Evolutionary conservation across 1,139 yeast species (phyloP).

Genomic region (Saccharomycopsis hybrid): DNA sequence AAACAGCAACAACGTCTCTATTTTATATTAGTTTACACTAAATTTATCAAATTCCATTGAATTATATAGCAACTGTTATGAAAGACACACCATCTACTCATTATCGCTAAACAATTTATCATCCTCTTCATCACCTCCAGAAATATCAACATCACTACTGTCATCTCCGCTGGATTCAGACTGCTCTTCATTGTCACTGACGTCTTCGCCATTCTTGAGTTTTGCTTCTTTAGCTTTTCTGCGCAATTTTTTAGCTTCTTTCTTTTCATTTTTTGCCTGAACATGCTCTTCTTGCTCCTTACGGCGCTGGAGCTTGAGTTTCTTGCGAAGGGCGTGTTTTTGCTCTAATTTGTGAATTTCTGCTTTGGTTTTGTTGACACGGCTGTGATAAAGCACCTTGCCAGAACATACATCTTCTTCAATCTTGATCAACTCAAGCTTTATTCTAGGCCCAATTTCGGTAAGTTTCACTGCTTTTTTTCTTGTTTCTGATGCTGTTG

Average conservation of each 20-base stretch:
- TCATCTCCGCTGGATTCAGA: conserved; percentile 31
- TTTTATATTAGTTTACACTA: no score
- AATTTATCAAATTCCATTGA: no score
- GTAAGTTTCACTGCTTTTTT: conserved; percentile 80
- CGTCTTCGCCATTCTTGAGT: conserved; percentile 23
- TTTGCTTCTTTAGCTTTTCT: conserved; percentile 53
- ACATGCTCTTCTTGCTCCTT: conserved; percentile 76
- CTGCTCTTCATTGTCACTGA: no score
- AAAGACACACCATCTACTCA: no score
- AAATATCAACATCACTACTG: no score
- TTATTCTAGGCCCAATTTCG: conserved; percentile 90
- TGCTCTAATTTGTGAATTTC: conserved; percentile 61
- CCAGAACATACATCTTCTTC: conserved; percentile 90
- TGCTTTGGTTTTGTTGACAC: conserved; percentile 50
- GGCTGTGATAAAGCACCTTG: conserved; percentile 77
- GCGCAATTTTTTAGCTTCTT: conserved; percentile 67
- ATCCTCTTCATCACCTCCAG: conserved; percentile 5
- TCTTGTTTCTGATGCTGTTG: conserved; percentile 23
- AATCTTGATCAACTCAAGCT: conserved; percentile 69
- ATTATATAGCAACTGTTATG: no score
- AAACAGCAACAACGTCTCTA: no score
- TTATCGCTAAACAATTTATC: conserved; percentile 37
- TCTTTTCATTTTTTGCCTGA: conserved; percentile 65
- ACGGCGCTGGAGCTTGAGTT: conserved; percentile 65
- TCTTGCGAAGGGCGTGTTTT: conserved; percentile 56